These are phyloP conservation scores for Hanseniaspora vineae DNA, from an alignment of 805 yeast genomes.

Conservation along the genomic window DNA sequence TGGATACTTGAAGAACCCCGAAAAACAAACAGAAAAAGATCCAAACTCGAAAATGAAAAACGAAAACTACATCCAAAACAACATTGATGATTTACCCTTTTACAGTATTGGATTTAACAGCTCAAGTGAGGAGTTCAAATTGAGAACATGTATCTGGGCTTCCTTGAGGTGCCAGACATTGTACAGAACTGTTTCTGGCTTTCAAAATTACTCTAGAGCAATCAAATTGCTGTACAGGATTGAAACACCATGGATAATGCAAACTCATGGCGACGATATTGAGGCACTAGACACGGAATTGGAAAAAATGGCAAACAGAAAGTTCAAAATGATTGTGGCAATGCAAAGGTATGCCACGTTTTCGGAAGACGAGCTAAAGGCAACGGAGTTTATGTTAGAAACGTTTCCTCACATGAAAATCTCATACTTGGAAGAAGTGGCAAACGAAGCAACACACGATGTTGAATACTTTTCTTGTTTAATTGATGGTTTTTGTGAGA, in stretches of 20 bases:
- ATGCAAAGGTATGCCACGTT: conserved; percentile 77
- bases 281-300: conserved; percentile 52
- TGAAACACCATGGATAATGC: conserved; percentile 46
- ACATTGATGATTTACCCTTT: conserved; percentile 52
- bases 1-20: conserved; percentile 24
- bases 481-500: conserved; percentile 45
- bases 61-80: conserved; percentile 23
- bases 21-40: conserved; percentile 5
- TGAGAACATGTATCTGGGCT: conserved; percentile 80
- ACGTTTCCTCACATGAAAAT: conserved; percentile 59
- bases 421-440: conserved; percentile 40
- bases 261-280: conserved; percentile 30
- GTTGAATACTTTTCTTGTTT: conserved; percentile 48
- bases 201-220: conserved; percentile 66
- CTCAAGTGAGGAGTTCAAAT: conserved; percentile 45
- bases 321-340: conserved; percentile 69
- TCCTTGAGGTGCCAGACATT: conserved; percentile 74
- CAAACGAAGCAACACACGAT: conserved; percentile 15
- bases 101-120: conserved; percentile 62
- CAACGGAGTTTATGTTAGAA: conserved; percentile 51
- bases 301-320: conserved; percentile 62
- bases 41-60: conserved; percentile 4
- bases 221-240: conserved; percentile 53
- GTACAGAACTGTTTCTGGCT: conserved; percentile 74
- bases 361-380: conserved; percentile 48